Evolutionary conservation across 306 rosid genomes (phyloP).

Genomic region (Cucurbita ficifolia): DNA sequence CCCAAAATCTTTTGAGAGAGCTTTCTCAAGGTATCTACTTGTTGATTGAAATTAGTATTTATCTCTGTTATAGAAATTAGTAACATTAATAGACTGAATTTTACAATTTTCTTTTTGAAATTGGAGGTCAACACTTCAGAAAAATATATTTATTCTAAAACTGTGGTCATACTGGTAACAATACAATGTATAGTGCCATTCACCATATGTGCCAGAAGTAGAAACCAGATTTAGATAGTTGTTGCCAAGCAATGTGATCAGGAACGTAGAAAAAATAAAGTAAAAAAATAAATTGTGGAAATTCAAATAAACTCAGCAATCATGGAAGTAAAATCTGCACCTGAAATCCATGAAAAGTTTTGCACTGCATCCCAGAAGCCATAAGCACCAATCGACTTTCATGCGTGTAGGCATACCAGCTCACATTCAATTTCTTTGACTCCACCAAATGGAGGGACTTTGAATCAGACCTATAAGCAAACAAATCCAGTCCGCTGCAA

Average conservation of each 20-base stretch:
- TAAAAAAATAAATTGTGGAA: conserved; percentile 1
- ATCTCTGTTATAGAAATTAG: not conserved
- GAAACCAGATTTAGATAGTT: not conserved
- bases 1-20: not conserved
- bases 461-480: conserved; percentile 44
- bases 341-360: conserved; percentile 91
- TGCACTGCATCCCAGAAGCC: conserved; percentile 98
- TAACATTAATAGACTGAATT: not conserved
- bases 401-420: conserved; percentile 89
- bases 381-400: conserved; percentile 98
- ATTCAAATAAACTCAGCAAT: not conserved
- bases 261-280: conserved; percentile 5
- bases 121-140: not conserved
- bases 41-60: not conserved
- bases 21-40: not conserved
- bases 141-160: not conserved
- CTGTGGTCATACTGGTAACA: not conserved
- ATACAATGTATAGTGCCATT: not conserved
- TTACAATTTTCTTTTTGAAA: not conserved
- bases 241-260: not conserved
- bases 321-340: conserved; percentile 21
- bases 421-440: conserved; percentile 65
- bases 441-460: conserved; percentile 74
- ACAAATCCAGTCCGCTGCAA: conserved; percentile 87
- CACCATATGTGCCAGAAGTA: not conserved